Evolutionary conservation across 2,329 filamentous ascomycete species (phyloP).

Genomic region (Ophiocordyceps sinensis): DNA sequence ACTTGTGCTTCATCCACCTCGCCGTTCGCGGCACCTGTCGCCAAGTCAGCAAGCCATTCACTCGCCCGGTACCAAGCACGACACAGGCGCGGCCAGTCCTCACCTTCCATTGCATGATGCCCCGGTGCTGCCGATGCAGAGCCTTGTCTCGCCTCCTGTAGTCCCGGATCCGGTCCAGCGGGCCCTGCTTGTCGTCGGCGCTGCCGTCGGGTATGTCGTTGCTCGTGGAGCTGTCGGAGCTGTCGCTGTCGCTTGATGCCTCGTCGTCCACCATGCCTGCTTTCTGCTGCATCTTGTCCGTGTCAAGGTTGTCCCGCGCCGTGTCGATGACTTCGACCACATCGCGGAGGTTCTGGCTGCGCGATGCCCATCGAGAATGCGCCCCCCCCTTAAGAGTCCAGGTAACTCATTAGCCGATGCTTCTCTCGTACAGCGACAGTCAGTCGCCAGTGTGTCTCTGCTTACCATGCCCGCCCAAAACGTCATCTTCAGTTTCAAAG

Average conservation of each 20-base stretch:
- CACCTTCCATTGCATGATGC: slow-evolving; percentile 57
- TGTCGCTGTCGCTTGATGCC: slow-evolving; percentile 14
- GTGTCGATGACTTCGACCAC: slow-evolving; percentile 33
- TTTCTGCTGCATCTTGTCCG: slow-evolving; percentile 17
- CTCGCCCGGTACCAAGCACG: background rate
- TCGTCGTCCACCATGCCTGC: slow-evolving; percentile 20
- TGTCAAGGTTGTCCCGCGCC: slow-evolving; percentile 18
- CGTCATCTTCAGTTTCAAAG: slow-evolving; percentile 23
- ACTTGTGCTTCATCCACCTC: slow-evolving; percentile 37
- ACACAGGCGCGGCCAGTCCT: slow-evolving; percentile 2
- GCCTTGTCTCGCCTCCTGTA: slow-evolving; percentile 44
- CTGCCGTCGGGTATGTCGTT: slow-evolving; percentile 24
- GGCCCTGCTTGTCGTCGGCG: slow-evolving; percentile 25
- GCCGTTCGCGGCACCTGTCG: slow-evolving; percentile 26
- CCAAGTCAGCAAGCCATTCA: background rate
- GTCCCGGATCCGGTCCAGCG: slow-evolving; percentile 38
- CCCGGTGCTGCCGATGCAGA: slow-evolving; percentile 50
- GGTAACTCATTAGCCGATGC: background rate
- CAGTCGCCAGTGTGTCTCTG: background rate
- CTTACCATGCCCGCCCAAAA: slow-evolving; percentile 22
- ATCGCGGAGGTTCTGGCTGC: slow-evolving; percentile 19
- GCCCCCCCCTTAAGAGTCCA: slow-evolving; percentile 14
- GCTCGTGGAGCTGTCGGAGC: slow-evolving; percentile 15
- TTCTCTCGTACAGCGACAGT: background rate
- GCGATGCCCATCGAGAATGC: slow-evolving; percentile 20